phyloP scores from a whole-genome alignment of 805 yeast species.

The Hanseniaspora lachancei region DNA sequence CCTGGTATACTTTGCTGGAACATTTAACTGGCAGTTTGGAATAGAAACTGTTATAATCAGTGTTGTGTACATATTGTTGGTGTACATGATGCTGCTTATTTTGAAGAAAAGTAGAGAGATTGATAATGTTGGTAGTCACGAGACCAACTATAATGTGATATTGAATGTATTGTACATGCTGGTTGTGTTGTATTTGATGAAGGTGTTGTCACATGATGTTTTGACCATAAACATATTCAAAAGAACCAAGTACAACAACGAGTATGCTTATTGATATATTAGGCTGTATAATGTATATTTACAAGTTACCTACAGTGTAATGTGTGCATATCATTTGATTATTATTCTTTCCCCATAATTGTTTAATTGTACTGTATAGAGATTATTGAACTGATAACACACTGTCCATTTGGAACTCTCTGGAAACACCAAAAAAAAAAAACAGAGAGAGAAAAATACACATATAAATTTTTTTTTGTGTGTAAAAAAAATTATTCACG shows the following conservation, averaged over 20 bases:
- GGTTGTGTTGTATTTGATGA: neutral
- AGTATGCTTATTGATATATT: constrained; percentile 1
- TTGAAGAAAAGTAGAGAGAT: constrained; percentile 27
- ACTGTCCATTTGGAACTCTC: too few species aligned
- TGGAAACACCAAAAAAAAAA: too few species aligned
- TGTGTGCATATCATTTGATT: too few species aligned
- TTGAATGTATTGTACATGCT: neutral
- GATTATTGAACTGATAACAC: too few species aligned
- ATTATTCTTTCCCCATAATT: too few species aligned
- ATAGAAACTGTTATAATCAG: constrained; percentile 47
- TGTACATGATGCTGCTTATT: constrained; percentile 30
- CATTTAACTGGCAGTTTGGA: constrained; percentile 57
- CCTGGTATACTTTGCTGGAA: constrained; percentile 51
- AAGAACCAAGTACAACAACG: neutral
- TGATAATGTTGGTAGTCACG: neutral
- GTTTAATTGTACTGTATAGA: too few species aligned
- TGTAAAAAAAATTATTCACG: too few species aligned
- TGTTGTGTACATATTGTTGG: constrained; percentile 37
- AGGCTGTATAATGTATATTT: too few species aligned
- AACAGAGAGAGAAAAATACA: too few species aligned
- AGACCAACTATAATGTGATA: neutral
- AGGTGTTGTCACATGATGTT: neutral
- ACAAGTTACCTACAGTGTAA: too few species aligned
- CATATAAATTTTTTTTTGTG: too few species aligned
- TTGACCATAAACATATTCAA: neutral